Percentiles rank a stretch among this genome's conserved stretches.
These are phyloP conservation scores for Ramichloridium luteum DNA, from an alignment of 2,329 filamentous ascomycete genomes.

Conservation along the genomic window DNA sequence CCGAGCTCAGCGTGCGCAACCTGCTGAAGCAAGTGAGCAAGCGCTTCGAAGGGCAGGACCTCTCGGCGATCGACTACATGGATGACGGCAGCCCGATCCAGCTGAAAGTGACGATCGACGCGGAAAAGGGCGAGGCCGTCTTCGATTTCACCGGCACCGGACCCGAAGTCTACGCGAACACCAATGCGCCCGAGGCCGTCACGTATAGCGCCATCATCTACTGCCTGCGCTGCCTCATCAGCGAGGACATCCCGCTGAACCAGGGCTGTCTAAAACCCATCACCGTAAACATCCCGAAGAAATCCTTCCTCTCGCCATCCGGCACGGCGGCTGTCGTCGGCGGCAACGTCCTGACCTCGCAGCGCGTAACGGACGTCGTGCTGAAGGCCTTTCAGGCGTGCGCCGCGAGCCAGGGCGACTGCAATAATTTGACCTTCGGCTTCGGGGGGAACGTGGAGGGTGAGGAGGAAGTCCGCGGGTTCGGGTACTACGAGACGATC, in stretches of 20 bases:
- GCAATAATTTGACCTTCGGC: constrained; percentile 76
- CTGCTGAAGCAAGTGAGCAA: constrained; percentile 61
- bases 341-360: constrained; percentile 66
- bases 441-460: constrained; percentile 56
- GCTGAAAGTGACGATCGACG: constrained; percentile 63
- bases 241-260: constrained; percentile 72
- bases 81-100: constrained; percentile 72
- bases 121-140: constrained; percentile 58
- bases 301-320: constrained; percentile 61
- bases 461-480: constrained; percentile 54
- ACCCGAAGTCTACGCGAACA: constrained; percentile 53
- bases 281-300: constrained; percentile 58
- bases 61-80: constrained; percentile 71
- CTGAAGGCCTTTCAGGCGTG: constrained; percentile 69
- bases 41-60: constrained; percentile 56
- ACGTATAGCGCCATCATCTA: constrained; percentile 80
- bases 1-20: constrained; percentile 60
- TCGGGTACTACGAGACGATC: constrained; percentile 82
- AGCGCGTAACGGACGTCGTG: constrained; percentile 73
- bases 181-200: constrained; percentile 70
- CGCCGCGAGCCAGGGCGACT: constrained; percentile 67
- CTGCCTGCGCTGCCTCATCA: constrained; percentile 66
- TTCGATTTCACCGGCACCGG: constrained; percentile 74
- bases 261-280: constrained; percentile 74
- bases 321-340: constrained; percentile 70